These are phyloP conservation scores for Tephrocybe sp. DNA, from an alignment of 768 basidiomycete species.

Conservation along the genomic window DNA sequence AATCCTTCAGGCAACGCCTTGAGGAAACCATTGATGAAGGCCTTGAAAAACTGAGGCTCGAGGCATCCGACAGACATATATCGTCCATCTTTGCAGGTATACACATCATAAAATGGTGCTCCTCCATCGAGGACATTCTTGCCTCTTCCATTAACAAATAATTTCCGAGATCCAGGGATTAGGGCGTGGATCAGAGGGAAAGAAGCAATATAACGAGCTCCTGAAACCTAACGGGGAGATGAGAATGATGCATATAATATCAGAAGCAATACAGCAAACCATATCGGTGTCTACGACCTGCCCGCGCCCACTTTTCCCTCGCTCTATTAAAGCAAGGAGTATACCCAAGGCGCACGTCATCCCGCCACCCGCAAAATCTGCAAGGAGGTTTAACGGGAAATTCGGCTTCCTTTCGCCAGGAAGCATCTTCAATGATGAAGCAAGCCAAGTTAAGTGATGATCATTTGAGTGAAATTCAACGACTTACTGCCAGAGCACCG, in stretches of 20 bases:
- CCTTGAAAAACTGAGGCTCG: constrained; percentile 69
- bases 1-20: constrained; percentile 46
- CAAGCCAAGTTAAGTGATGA: background rate
- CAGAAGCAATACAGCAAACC: constrained; percentile 37
- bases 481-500: constrained; percentile 64
- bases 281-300: constrained; percentile 78
- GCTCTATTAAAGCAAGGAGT: constrained; percentile 71
- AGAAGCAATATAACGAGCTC: constrained; percentile 73
- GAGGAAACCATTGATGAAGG: constrained; percentile 58
- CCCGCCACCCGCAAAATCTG: constrained; percentile 84
- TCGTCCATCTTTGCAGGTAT: constrained; percentile 67
- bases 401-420: constrained; percentile 66
- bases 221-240: constrained; percentile 59
- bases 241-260: background rate
- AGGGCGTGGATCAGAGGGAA: constrained; percentile 61
- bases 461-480: background rate
- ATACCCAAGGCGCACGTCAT: constrained; percentile 71
- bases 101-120: constrained; percentile 75
- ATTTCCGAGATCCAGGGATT: constrained; percentile 26
- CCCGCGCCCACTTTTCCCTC: constrained; percentile 62
- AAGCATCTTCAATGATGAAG: constrained; percentile 48
- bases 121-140: constrained; percentile 71
- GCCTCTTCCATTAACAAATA: constrained; percentile 49
- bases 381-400: constrained; percentile 76
- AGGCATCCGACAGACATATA: constrained; percentile 80